Conservation (phyloP, 2,329 filamentous ascomycete species). For the Penicillium verrucosum region DNA sequence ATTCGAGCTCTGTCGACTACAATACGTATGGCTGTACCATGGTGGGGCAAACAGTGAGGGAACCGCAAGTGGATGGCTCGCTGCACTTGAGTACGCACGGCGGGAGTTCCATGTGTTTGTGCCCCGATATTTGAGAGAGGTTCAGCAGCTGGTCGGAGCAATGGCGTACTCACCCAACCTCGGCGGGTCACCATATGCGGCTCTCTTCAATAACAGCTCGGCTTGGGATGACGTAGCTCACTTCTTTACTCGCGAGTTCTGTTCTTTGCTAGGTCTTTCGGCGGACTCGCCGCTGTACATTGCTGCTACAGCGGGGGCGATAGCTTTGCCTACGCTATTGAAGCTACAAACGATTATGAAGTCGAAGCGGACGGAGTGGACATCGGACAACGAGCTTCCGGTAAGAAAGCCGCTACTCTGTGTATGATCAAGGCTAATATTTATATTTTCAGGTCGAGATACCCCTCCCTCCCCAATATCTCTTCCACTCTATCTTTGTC, state of each 20-base stretch:
- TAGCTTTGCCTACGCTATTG: conserved; percentile 81
- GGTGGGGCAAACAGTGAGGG: conserved; percentile 58
- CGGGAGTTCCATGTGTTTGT: conserved; percentile 72
- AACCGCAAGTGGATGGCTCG: conserved; percentile 30
- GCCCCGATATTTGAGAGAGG: conserved; percentile 70
- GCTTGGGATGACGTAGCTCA: conserved; percentile 79
- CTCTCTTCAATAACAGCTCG: conserved; percentile 69
- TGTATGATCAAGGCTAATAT: conserved; percentile 34
- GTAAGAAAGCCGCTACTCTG: conserved; percentile 54
- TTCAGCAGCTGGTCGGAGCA: conserved; percentile 75
- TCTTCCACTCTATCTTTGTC: conserved; percentile 95
- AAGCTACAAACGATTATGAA: conserved; percentile 87
- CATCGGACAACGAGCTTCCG: conserved; percentile 81
- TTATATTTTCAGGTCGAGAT: conserved; percentile 55
- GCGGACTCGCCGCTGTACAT: conserved; percentile 92
- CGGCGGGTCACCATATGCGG: conserved; percentile 70
- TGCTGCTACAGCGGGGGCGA: conserved; percentile 85
- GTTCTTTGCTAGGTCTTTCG: conserved; percentile 81
- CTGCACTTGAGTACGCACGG: conserved; percentile 73
- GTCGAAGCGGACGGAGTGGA: conserved; percentile 91
- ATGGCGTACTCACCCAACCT: conserved; percentile 78
- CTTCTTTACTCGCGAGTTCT: conserved; percentile 94
- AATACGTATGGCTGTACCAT: conserved; percentile 85
- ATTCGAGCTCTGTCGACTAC: conserved; percentile 86
- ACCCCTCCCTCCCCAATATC: conserved; percentile 60